Percentiles rank a stretch among this genome's conserved stretches.
phyloP scores from a whole-genome alignment of 1,284 basidiomycete species.

The Leccinum holopus region DNA sequence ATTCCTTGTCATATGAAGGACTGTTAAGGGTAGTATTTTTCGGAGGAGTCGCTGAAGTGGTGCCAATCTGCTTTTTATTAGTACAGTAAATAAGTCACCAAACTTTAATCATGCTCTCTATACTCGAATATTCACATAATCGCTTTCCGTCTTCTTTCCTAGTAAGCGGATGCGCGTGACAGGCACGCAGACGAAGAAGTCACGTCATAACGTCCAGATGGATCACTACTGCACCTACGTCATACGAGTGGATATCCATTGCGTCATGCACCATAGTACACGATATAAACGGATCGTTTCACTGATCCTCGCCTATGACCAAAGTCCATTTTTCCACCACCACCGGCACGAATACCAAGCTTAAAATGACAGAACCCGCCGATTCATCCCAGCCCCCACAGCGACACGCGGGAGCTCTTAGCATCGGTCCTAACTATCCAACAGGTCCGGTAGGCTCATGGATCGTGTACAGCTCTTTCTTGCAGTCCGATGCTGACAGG shows the following conservation, averaged over 20 bases:
- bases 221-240: neutral
- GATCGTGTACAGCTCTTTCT: no score
- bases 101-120: neutral
- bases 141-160: neutral
- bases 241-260: neutral
- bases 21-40: neutral
- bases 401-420: slow-evolving; percentile 20
- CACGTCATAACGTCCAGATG: neutral
- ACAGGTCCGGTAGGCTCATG: slow-evolving; percentile 15
- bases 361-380: neutral
- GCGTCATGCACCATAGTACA: neutral
- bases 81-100: neutral
- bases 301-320: slow-evolving; percentile 12
- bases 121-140: slow-evolving; percentile 9
- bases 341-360: slow-evolving; percentile 2
- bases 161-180: no score
- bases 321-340: slow-evolving; percentile 10
- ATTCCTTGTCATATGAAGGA: neutral
- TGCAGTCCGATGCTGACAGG: neutral
- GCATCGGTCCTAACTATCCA: slow-evolving; percentile 27
- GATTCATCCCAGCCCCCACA: slow-evolving; percentile 15
- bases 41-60: neutral
- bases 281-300: neutral
- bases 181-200: no score
- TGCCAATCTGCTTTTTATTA: neutral